Evolutionary conservation across 306 rosid species (phyloP), one percentile per base, ranked within the genome.

Genomic region (Cucurbita moschata): DNA sequence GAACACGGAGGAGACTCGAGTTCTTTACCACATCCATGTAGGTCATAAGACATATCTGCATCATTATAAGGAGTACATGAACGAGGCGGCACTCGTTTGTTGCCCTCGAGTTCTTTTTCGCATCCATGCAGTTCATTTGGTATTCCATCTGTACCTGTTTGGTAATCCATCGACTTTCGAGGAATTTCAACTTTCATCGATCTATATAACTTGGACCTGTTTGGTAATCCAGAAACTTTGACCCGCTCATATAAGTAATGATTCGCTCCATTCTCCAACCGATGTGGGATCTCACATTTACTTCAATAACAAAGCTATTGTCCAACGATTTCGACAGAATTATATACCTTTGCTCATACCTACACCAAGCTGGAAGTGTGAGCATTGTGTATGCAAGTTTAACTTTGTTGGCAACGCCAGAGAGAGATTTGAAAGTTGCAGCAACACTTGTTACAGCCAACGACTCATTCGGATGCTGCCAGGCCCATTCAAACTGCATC

Each of bases 401-500:
- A 69, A 95, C 82, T 84, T 89, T 95, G 74, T 87, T 91, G 65
- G 87, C 88, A 56, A 91, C 37, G 74, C 99, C 99, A 8, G 97
- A 90, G 9, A 89, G 88, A 65, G 97, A 86, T 83, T 91, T 94
- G 76, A 94, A 94, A 75, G 54, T 77, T 37, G 84, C 88, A 64
- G 99, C 97, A 50, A 96, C 92, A 72, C 86, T 84, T 83, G 97
- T 89, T 50, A 94, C 99, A 0, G 96, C 97, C 85, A 89, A 79
- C 10, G 97, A 94, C 80, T 87, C 88, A 38, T 71, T 86, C 16
- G 99, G 99, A 79, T 94, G 97, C 83, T 94, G 99, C 99, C 97
- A 94, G 8, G 99, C 99, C 99, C 99, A 94, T 85, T 91, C 99
- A 83, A 94, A 94, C 97, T 94, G 92, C 85, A 88, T 53, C 7